Evolutionary conservation across 805 yeast species (phyloP).

Genomic region (Saccharomycopsis lassenensis): DNA sequence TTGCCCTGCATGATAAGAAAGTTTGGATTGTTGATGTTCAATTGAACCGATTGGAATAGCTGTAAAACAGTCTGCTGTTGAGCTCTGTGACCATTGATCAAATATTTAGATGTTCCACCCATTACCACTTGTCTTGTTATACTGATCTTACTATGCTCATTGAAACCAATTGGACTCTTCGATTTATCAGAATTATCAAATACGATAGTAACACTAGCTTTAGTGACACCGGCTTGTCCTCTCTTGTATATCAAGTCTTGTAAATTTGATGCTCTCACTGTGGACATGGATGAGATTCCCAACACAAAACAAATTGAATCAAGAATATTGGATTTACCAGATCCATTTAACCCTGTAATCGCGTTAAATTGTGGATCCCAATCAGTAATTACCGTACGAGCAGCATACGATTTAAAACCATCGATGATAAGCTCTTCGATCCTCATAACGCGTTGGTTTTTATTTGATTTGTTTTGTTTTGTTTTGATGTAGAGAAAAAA

Average conservation of each 20-base stretch:
- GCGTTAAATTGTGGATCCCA: slow-evolving; percentile 98
- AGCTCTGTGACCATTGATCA: slow-evolving; percentile 93
- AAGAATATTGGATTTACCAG: slow-evolving; percentile 91
- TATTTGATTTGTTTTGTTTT: slow-evolving; percentile 2
- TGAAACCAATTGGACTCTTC: slow-evolving; percentile 82
- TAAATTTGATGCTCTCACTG: slow-evolving; percentile 85
- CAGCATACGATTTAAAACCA: slow-evolving; percentile 96
- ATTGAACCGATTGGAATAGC: slow-evolving; percentile 86
- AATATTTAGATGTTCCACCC: slow-evolving; percentile 86
- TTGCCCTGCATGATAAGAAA: slow-evolving; percentile 98
- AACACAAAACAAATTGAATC: slow-evolving; percentile 98
- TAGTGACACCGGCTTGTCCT: slow-evolving; percentile 97
- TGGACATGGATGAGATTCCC: slow-evolving; percentile 90
- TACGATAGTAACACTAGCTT: slow-evolving; percentile 92
- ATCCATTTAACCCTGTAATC: slow-evolving; percentile 94
- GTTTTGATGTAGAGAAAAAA: neutral
- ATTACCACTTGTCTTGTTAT: slow-evolving; percentile 85
- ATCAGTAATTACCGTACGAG: slow-evolving; percentile 86
- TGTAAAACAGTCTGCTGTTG: slow-evolving; percentile 88
- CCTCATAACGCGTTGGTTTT: slow-evolving; percentile 38
- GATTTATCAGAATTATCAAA: slow-evolving; percentile 75
- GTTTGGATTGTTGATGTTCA: slow-evolving; percentile 93
- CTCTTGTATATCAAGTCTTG: slow-evolving; percentile 94
- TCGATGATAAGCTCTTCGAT: slow-evolving; percentile 95
- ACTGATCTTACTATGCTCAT: slow-evolving; percentile 63